Percentiles rank a stretch among this genome's conserved stretches.
Conservation (phyloP, 768 basidiomycete species). For the Nidula microcarpa region DNA sequence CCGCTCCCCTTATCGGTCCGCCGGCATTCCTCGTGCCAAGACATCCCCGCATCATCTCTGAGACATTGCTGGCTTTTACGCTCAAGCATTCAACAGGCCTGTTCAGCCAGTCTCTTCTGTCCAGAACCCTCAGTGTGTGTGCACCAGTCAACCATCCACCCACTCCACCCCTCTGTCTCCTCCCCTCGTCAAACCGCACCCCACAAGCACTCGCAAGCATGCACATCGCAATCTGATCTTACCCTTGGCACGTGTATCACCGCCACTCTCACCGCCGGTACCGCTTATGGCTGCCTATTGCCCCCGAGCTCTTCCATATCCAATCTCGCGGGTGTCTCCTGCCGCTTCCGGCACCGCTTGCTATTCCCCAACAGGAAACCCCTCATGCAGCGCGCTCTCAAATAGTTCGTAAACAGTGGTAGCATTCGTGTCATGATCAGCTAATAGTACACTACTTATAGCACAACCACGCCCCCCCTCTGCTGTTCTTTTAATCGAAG, state of each 20-base stretch:
- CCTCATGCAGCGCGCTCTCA: not conserved
- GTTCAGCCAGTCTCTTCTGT: constrained; percentile 1
- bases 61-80: no score
- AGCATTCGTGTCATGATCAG: not conserved
- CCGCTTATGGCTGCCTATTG: not conserved
- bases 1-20: constrained; percentile 23
- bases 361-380: not conserved
- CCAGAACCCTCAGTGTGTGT: not conserved
- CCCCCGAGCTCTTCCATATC: not conserved
- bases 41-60: not conserved
- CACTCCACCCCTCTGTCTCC: not conserved
- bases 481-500: constrained; percentile 68
- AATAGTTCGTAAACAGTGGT: not conserved
- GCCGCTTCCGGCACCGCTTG: no score
- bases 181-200: constrained; percentile 1
- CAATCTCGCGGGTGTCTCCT: no score
- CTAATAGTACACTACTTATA: not conserved
- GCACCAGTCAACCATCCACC: not conserved
- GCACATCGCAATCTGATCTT: not conserved
- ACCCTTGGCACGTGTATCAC: constrained; percentile 11
- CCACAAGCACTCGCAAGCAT: not conserved
- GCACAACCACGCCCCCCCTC: not conserved
- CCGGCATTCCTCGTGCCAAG: constrained; percentile 20
- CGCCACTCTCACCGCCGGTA: constrained; percentile 26
- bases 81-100: no score